Conservation (phyloP, 805 yeast species). For the Suhomyces canberraensis region DNA sequence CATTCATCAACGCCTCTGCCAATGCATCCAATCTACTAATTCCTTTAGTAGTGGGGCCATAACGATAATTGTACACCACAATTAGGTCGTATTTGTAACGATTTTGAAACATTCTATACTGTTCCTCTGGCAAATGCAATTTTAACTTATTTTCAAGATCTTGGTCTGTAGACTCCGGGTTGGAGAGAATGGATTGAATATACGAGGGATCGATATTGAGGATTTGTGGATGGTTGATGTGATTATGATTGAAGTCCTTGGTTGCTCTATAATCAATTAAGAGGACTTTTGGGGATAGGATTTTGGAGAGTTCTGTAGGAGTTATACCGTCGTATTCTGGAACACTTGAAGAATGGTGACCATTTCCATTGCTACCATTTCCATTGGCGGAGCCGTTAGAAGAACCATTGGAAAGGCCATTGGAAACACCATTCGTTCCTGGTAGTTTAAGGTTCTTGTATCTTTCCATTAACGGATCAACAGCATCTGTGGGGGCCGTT, state of each 20-base stretch:
- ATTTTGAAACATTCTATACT: slow-evolving; percentile 49
- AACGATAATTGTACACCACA: slow-evolving; percentile 58
- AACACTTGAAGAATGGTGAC: not conserved
- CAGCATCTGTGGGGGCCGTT: not conserved
- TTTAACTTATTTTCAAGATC: slow-evolving; percentile 65
- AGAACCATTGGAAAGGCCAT: too few species aligned
- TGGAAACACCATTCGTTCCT: not conserved
- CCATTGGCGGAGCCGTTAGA: not conserved
- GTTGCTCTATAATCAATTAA: slow-evolving; percentile 70
- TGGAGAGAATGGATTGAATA: slow-evolving; percentile 14
- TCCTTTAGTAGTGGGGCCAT: slow-evolving; percentile 22
- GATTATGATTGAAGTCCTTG: slow-evolving; percentile 57
- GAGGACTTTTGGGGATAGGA: slow-evolving; percentile 32
- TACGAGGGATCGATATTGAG: slow-evolving; percentile 70
- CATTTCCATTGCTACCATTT: not conserved
- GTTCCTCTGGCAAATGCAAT: slow-evolving; percentile 53
- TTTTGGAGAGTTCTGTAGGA: slow-evolving; percentile 15
- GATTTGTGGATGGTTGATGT: slow-evolving; percentile 55
- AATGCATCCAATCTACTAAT: slow-evolving; percentile 33
- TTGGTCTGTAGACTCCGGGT: slow-evolving; percentile 47
- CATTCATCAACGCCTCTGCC: slow-evolving; percentile 31
- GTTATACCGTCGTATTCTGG: slow-evolving; percentile 9
- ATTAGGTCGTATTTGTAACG: slow-evolving; percentile 59
- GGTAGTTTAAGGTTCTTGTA: slow-evolving; percentile 18
- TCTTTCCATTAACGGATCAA: slow-evolving; percentile 27